Base-by-base conservation (phyloP, 1,139 yeast species). In the Geotrichum australiense region DNA sequence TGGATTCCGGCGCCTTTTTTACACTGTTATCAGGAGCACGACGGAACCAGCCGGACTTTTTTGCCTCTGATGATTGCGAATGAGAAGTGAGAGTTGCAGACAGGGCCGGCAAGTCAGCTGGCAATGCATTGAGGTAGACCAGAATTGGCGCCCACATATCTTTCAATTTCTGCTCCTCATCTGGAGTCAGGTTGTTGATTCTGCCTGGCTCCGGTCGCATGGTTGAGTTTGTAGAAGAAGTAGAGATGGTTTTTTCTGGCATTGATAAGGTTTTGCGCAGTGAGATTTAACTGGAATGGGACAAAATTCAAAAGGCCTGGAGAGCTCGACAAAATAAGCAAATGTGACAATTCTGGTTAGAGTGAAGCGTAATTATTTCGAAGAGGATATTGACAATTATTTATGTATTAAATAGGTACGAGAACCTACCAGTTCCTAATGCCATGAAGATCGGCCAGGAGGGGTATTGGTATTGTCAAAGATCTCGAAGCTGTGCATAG, bases 61-160 rank as follows among this genome's bases (percentile, higher is more conserved):
- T 51, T 45, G 53, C 51, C 47, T 53, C 52, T 42, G 55, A 47
- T 35, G 21, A 5, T 14, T 16, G 11, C 8, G 58, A 50, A 18
- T 53, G 53, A 19, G 42, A 41, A 18, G 55, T 49, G 28, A 50
- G 51, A 23, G 48, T 46, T 36, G 48, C 48, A 41, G 15, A 53
- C 46, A 38, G 48, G 57, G 43, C 42, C 23, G 26, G 46, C 37
- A 50, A 56, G 14, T 74, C 60, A 28, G 63, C 62, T 8, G 79
- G 69, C 1, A 72, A 71, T 43, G 76, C 69, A 3, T 86, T 91
- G 66, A 78, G 71, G 42, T 70, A 74, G 46, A 72, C 73, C 47
- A 84, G 64, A 35, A 80, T 54, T 47, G 76, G 73, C 29, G 81
- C 77, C 91, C 93, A 82, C 39, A 78, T 70, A 56, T 82, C 87